phyloP scores from a whole-genome alignment of 208 protist genomes.

The Crithidia mellificae region DNA sequence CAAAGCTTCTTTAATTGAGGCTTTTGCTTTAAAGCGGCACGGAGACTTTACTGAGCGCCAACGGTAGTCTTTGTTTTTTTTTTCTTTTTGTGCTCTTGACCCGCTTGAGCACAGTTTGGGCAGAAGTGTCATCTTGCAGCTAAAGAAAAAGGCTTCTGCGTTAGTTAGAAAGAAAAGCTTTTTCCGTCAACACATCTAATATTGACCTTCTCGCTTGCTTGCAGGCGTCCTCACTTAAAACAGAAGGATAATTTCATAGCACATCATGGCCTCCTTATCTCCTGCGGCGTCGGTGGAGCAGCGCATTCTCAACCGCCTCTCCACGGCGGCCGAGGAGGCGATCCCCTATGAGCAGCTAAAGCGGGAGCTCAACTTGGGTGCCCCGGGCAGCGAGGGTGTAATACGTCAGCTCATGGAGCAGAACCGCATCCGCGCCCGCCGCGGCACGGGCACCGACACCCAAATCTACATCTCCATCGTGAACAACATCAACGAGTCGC shows the following conservation, averaged over 20 bases:
- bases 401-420: conserved; percentile 62
- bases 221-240: neutral
- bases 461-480: conserved; percentile 63
- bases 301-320: conserved; percentile 44
- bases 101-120: too few species aligned
- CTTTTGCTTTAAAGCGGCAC: too few species aligned
- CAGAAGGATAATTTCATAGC: neutral
- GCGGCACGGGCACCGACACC: conserved; percentile 37
- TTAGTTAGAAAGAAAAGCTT: too few species aligned
- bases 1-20: too few species aligned
- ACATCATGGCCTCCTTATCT: neutral
- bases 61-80: too few species aligned
- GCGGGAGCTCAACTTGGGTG: conserved; percentile 44
- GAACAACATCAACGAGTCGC: conserved; percentile 58
- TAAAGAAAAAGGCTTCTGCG: too few species aligned
- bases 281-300: conserved; percentile 35
- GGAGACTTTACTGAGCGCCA: too few species aligned
- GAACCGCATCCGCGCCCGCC: conserved; percentile 48
- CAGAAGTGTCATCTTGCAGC: too few species aligned
- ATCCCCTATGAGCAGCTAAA: conserved; percentile 51
- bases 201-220: neutral
- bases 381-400: conserved; percentile 37
- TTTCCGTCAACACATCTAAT: neutral
- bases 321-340: conserved; percentile 43
- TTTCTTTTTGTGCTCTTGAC: too few species aligned